Evolutionary conservation across 2,329 filamentous ascomycete genomes (phyloP), one percentile per base, ranked within the genome.

Genomic region (Pseudogymnoascus sp.): DNA sequence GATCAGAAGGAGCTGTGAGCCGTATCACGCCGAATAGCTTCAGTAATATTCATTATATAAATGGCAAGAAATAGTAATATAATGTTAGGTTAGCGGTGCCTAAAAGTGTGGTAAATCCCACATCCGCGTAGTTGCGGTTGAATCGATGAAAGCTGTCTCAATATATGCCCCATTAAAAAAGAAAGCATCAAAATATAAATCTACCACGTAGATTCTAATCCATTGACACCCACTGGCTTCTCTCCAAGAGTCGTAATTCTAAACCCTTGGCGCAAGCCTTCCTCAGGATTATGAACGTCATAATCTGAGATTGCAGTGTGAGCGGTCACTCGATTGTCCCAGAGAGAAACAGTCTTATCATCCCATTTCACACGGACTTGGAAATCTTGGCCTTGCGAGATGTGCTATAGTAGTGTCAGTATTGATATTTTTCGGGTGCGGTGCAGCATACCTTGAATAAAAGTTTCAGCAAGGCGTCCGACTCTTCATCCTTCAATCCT

Each of bases 401-500:
- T 84, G 69, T 91, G 88, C 70, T 90, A 82, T 71, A 85, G 90
- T 16, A 91, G 77, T 75, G 64, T 81, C 77, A 35, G 80, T 75
- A 65, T 80, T 28, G 14, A 14, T 78, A 60, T 74, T 75, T 4
- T 70, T 63, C 60, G 5, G 0, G 4, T 19, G 36, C 12, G 2
- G 14, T 11, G 23, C 35, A 42, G 2, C n/a, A 33, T 62, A 62
- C 55, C 25, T 62, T 82, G 71, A 86, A 91, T n/a, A 91, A 75
- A 77, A 91, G 90, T 68, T 89, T 88, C 62, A 91, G 79, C 19
- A 91, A 76, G 52, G 81, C 81, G 66, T 94, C 90, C 0, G 86
- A 90, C 71, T 95, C 91, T 71, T 94, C 91, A 70, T 91, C 90
- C 76, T 95, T 94, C 70, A 87, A 82, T 11, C 90, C 90, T 1